These are phyloP conservation scores for Serendipita sp. DNA, from an alignment of 768 basidiomycete species.

Conservation along the genomic window DNA sequence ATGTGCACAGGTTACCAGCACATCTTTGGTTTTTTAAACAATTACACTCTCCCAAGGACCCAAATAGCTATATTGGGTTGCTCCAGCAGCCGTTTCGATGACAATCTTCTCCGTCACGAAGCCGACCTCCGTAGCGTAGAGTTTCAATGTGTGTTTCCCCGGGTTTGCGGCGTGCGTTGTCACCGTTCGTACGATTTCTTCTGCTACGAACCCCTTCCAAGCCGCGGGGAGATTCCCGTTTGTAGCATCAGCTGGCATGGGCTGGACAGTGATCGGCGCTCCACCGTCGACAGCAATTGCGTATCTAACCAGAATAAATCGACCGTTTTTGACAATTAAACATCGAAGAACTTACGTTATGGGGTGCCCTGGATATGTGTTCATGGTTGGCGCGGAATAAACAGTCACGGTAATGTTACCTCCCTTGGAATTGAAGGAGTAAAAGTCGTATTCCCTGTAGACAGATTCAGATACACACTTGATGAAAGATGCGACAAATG, in stretches of 20 bases:
- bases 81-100: slow-evolving; percentile 42
- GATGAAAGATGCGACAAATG: neutral
- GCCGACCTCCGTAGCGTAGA: slow-evolving; percentile 35
- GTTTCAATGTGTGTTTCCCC: slow-evolving; percentile 45
- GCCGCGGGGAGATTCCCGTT: slow-evolving; percentile 30
- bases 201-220: slow-evolving; percentile 44
- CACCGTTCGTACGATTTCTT: slow-evolving; percentile 28
- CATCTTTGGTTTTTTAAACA: slow-evolving; percentile 10
- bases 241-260: slow-evolving; percentile 21
- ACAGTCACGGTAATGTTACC: slow-evolving; percentile 34
- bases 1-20: neutral
- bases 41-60: slow-evolving; percentile 43
- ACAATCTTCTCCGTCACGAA: slow-evolving; percentile 47
- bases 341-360: neutral
- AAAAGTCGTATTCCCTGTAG: slow-evolving; percentile 47
- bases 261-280: slow-evolving; percentile 14
- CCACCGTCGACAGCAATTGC: slow-evolving; percentile 34
- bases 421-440: slow-evolving; percentile 30
- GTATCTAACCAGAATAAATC: slow-evolving; percentile 28
- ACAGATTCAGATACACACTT: neutral
- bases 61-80: slow-evolving; percentile 37
- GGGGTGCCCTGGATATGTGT: slow-evolving; percentile 29
- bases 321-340: neutral
- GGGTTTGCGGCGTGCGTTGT: slow-evolving; percentile 25
- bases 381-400: slow-evolving; percentile 35